These are phyloP conservation scores for Backusella sp. DNA, from an alignment of 192 early-diverging fungal species.

Conservation along the genomic window DNA sequence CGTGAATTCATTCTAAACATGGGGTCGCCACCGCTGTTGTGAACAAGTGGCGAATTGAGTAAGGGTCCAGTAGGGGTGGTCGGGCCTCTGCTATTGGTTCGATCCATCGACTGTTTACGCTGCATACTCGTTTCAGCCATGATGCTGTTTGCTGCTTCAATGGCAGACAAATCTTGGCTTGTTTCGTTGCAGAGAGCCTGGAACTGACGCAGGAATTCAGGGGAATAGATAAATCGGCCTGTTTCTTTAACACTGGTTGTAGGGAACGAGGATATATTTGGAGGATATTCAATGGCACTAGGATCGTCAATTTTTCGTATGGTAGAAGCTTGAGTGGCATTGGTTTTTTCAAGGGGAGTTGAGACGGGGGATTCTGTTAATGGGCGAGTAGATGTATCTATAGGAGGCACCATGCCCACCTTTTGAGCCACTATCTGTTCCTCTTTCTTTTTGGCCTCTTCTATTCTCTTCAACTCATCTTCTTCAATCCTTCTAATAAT, in stretches of 20 bases:
- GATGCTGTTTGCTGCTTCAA: constrained; percentile 38
- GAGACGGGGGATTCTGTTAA: constrained; percentile 10
- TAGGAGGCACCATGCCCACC: neutral
- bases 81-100: constrained; percentile 25
- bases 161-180: constrained; percentile 53
- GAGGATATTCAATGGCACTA: constrained; percentile 42
- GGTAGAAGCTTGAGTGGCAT: neutral
- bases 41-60: neutral
- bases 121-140: constrained; percentile 6
- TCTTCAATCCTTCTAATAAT: neutral
- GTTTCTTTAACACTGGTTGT: constrained; percentile 40
- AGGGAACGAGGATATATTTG: constrained; percentile 47
- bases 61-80: neutral
- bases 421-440: neutral
- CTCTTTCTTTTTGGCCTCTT: neutral
- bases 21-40: constrained; percentile 13
- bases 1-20: constrained; percentile 31
- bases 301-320: constrained; percentile 43
- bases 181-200: constrained; percentile 59
- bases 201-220: constrained; percentile 82
- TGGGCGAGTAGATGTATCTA: constrained; percentile 15
- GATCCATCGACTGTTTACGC: constrained; percentile 27
- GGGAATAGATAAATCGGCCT: constrained; percentile 66
- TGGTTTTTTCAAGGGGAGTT: neutral
- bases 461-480: neutral